Base-by-base conservation (phyloP, 2,329 filamentous ascomycete species). In the Cryphonectria japonica region DNA sequence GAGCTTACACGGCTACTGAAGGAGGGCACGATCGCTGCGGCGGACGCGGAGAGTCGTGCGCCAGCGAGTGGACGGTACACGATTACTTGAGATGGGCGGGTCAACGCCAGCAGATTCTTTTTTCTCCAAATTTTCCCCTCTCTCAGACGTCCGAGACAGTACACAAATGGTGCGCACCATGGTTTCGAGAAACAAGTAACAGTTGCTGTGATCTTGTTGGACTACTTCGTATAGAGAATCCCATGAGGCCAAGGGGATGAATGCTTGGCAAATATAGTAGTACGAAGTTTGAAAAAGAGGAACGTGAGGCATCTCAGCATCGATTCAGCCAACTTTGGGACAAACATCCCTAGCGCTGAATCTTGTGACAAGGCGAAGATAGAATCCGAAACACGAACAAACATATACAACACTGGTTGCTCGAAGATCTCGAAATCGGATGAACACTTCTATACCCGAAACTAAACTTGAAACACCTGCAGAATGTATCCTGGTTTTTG, bases 11-110 rank as follows among this genome's bases (percentile, higher is more conserved):
- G 95, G 63, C 83, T 98, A 77, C 83, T 99, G 76, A 94, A 92
- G 79, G 96, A 98, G 81, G 96, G 93, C 16, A 97, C 95, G 0
- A 89, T 97, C 77, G 94, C 94, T 19, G 94, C 95, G 14, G 93
- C 92, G 37, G 95, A 98, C 77, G 92, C 92, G n/a, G 92, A 96
- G 78, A 91, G 89, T 72, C 88, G 94, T 74, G 92, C 92, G 19
- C 92, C 93, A 1, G 90, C 90, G 32, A 91, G 91, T 77, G 93
- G 93, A 71, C 88, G 95, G 77, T 99, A 98, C 79, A 97, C 89
- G 62, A 94, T 98, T 77, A 89, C 94, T 70, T 97, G 43, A 37
- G 54, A 52, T 52, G 26, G 19, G 11, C 4, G 14, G 41, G 13
- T 46, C 39, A 65, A 52, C 63, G 34, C 41, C 9, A 34, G 34